Conservation (phyloP, 345 rosid species). For the Populus simonii region DNA sequence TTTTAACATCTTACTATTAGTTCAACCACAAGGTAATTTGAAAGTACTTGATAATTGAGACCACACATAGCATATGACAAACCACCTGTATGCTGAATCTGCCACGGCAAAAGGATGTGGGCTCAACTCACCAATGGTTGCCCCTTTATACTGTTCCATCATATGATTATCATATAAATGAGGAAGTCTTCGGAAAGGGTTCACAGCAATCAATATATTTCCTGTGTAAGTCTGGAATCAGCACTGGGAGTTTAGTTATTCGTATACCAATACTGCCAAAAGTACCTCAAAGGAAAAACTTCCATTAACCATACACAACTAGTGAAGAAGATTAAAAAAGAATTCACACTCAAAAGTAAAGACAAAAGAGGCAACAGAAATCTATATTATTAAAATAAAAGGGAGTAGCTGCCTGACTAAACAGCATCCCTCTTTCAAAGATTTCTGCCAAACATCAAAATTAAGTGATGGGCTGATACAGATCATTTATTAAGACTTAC, state of each 20-base stretch:
- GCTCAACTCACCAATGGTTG: conserved; percentile 83
- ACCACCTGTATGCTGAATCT: conserved; percentile 92
- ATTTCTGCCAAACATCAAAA: not conserved
- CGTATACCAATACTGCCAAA: not conserved
- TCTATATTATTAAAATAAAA: not conserved
- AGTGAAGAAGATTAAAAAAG: not conserved
- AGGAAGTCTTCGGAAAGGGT: conserved; percentile 87
- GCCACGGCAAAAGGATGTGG: conserved; percentile 99
- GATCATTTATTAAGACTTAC: conserved; percentile 16
- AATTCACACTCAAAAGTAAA: not conserved
- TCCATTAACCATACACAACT: not conserved
- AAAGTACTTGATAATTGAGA: conserved; percentile 13
- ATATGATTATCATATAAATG: conserved; percentile 86
- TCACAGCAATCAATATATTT: conserved; percentile 91
- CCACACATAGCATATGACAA: conserved; percentile 3
- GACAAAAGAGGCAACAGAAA: not conserved
- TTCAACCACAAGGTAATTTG: not conserved
- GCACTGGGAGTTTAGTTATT: conserved; percentile 12
- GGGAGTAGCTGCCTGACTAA: not conserved
- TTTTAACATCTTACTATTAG: not conserved
- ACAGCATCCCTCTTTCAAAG: not conserved
- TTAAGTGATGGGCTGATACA: not conserved
- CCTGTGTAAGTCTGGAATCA: conserved; percentile 88
- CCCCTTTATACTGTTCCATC: conserved; percentile 96
- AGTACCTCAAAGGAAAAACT: not conserved